Conservation (phyloP, 768 basidiomycete species). For the Suillus hirtellus region DNA sequence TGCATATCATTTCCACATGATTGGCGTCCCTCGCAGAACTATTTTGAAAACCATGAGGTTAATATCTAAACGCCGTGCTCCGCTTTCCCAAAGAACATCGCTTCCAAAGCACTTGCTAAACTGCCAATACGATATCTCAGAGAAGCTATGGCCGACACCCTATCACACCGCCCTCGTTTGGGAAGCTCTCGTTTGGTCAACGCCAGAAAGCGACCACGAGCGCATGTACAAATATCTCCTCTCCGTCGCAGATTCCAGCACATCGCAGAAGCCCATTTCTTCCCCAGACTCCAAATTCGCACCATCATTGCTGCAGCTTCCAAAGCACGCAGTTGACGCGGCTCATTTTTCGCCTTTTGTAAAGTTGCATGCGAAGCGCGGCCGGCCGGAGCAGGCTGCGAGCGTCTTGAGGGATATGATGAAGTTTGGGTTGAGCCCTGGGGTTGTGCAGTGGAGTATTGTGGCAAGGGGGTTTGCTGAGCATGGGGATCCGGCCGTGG, state of each 20-base stretch:
- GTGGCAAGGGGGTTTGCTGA: conserved; percentile 48
- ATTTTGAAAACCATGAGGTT: conserved; percentile 17
- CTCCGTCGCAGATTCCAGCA: conserved; percentile 14
- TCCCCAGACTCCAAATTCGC: not conserved
- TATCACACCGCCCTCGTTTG: conserved; percentile 39
- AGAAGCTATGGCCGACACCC: conserved; percentile 33
- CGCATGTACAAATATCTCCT: conserved; percentile 48
- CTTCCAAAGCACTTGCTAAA: conserved; percentile 9
- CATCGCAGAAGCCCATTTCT: not conserved
- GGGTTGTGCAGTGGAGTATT: conserved; percentile 49
- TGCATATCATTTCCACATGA: conserved; percentile 48
- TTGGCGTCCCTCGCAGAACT: conserved; percentile 50
- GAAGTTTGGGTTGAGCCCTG: conserved; percentile 44
- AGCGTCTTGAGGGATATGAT: conserved; percentile 56
- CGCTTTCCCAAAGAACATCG: conserved; percentile 4
- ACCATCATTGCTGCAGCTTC: conserved; percentile 21
- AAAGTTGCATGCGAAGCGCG: conserved; percentile 34
- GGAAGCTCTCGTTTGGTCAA: conserved; percentile 30
- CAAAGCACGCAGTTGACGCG: conserved; percentile 33
- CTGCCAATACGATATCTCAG: conserved; percentile 1
- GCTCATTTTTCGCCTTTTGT: conserved; percentile 58
- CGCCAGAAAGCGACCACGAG: conserved; percentile 27
- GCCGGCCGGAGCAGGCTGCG: conserved; percentile 35
- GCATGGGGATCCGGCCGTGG: conserved; percentile 34
- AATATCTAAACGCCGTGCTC: conserved; percentile 3